phyloP scores from a whole-genome alignment of 495 filamentous ascomycete genomes.

The Daldinia caldariorum region DNA sequence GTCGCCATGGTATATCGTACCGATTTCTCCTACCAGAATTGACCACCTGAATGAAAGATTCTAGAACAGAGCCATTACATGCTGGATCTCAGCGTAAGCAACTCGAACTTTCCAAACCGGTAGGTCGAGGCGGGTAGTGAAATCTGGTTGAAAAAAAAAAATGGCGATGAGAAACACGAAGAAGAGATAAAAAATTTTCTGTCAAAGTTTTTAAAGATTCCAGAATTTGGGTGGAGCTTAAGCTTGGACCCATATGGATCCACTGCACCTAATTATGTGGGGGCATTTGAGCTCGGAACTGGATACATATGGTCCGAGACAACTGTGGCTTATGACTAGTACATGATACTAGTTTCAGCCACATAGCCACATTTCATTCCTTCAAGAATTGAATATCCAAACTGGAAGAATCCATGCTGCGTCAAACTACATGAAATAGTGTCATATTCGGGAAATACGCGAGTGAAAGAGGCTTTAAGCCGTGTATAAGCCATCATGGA shows the following conservation, averaged over 20 bases:
- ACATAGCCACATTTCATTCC: no score
- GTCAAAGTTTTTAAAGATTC: constrained; percentile 17
- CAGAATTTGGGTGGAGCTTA: constrained; percentile 37
- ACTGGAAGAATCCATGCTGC: not conserved
- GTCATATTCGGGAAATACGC: not conserved
- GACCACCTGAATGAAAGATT: constrained; percentile 24
- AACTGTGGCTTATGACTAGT: not conserved
- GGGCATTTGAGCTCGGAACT: not conserved
- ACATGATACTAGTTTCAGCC: no score
- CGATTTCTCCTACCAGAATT: constrained; percentile 20
- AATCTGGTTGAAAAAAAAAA: constrained; percentile 8
- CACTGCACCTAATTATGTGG: not conserved
- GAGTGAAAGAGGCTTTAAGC: not conserved
- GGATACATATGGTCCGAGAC: not conserved
- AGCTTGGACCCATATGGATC: constrained; percentile 14
- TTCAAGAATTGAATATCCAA: not conserved
- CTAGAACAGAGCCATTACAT: constrained; percentile 29
- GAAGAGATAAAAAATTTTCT: constrained; percentile 20
- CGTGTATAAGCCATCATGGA: constrained; percentile 46
- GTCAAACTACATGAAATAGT: not conserved
- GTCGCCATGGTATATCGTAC: constrained; percentile 37
- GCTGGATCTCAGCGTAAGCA: not conserved
- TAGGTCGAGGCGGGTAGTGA: constrained; percentile 11
- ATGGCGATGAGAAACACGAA: constrained; percentile 11
- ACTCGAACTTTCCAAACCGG: not conserved